Evolutionary conservation across 768 basidiomycete genomes (phyloP), one percentile per base, ranked within the genome.

Genomic region (Kwoniella europaea): DNA sequence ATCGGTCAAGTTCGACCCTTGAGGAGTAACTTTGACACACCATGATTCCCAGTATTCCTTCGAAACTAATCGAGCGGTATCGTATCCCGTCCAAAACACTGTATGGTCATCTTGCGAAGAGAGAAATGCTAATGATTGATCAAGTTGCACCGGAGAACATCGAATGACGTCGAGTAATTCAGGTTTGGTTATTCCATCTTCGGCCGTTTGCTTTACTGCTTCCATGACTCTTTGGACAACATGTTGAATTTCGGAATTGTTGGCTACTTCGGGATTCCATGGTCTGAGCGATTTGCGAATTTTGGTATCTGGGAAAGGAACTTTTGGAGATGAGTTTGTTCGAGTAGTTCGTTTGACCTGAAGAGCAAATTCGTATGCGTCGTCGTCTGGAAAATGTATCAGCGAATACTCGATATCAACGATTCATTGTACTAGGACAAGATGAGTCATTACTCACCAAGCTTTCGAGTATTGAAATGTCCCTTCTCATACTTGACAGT

Each of bases 401-500:
- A 20, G 27, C 22, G 10, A 18, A 35, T 12, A 5, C 22, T 20
- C 55, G 20, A 35, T 42, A 24, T 15, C 18, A 35, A 35, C 7
- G 6, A 7, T 35, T 35, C 7, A 9, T 0, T 35, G 7, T 35
- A 7, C 6, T 35, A 6, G 35, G 7, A 35, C 35, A 35, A 35
- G 35, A 35, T 35, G 7, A 41, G 2, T 18, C 10, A 27, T 2
- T 13, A 71, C 77, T 67, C 46, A 81, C 76, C 66, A 2, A 79
- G 52, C 42, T 59, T 64, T 44, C 77, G 56, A 1, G 79, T 81
- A 41, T 76, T 96, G 74, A 92, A 92, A 88, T 91, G 93, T 77
- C 93, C 91, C 44, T 91, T 84, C 12, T 82, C 84, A 27, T 85
- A 80, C 7, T 90, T 87, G 50, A 89, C 87, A 5, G 85, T 84